Percentiles rank a stretch among this genome's conserved stretches.
Conservation (phyloP, 2,329 filamentous ascomycete genomes). For the Cordyceps cateniannulata region DNA sequence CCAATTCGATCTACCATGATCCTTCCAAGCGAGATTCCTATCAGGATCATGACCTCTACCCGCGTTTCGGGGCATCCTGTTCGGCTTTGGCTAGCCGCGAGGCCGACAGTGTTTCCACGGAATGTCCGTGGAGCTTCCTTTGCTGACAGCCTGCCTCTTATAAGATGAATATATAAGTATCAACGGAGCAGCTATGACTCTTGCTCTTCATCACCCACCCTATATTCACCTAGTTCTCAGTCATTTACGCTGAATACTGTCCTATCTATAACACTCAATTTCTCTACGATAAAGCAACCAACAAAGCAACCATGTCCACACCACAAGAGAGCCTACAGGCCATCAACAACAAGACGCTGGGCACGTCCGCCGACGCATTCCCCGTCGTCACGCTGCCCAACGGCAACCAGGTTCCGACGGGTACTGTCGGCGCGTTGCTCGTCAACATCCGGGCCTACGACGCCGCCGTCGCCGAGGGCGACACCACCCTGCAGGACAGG, state of each 20-base stretch:
- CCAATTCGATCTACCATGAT: too few relatives aligned
- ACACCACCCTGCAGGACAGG: neutral
- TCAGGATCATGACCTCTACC: too few relatives aligned
- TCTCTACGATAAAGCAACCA: neutral
- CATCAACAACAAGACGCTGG: constrained; percentile 15
- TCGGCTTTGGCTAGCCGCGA: neutral
- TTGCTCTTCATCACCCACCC: neutral
- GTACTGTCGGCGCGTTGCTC: constrained; percentile 14
- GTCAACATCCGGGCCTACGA: constrained; percentile 15
- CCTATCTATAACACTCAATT: too few relatives aligned
- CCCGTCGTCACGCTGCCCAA: constrained; percentile 14
- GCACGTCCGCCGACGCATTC: constrained; percentile 10
- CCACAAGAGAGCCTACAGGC: neutral
- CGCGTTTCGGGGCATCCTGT: neutral
- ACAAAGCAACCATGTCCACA: neutral
- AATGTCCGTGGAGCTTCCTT: neutral
- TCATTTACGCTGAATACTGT: neutral
- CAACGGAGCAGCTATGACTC: neutral
- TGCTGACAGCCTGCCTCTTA: neutral
- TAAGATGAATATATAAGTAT: neutral
- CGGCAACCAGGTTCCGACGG: constrained; percentile 14
- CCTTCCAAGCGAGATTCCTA: too few relatives aligned
- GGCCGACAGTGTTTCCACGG: neutral
- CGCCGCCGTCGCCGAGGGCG: neutral
- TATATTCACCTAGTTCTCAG: neutral